These are phyloP conservation scores for Mycotypha africana DNA, from an alignment of 371 early-diverging fungal species.

Conservation along the genomic window DNA sequence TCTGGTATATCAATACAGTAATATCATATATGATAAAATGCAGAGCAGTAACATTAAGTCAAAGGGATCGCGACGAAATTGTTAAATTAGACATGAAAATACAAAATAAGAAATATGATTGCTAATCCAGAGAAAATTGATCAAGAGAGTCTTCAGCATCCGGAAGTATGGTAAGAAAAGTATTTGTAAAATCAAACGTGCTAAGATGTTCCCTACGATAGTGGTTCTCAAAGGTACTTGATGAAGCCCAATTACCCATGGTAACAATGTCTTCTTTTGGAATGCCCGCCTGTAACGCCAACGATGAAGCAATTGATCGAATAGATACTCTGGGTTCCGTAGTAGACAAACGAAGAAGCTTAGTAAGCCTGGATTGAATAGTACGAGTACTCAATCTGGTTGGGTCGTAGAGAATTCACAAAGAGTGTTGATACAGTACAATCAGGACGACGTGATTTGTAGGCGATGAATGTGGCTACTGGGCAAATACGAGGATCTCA, in stretches of 20 bases:
- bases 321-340: conserved; percentile 1
- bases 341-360: neutral
- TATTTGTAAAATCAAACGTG: conserved; percentile 3
- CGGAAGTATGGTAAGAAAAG: neutral
- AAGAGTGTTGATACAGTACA: neutral
- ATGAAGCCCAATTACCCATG: conserved; percentile 10
- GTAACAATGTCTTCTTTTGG: conserved; percentile 7
- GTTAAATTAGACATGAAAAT: conserved; percentile 5
- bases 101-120: conserved; percentile 4
- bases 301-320: conserved; percentile 8
- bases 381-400: neutral
- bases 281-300: conserved; percentile 1
- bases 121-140: conserved; percentile 13
- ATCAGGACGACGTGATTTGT: neutral
- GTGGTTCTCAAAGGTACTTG: conserved; percentile 3
- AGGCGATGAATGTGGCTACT: neutral
- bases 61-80: too few relatives aligned
- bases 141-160: neutral
- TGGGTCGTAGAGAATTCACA: neutral
- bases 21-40: too few relatives aligned
- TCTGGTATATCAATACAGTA: too few relatives aligned
- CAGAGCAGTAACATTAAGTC: too few relatives aligned
- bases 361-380: too few relatives aligned
- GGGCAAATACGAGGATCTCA: neutral
- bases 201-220: conserved; percentile 8